A percentile compares a stretch with the other conserved stretches of the same genome.
Conservation (phyloP, 1,284 basidiomycete genomes). For the Sanguinoderma infundibulare region DNA sequence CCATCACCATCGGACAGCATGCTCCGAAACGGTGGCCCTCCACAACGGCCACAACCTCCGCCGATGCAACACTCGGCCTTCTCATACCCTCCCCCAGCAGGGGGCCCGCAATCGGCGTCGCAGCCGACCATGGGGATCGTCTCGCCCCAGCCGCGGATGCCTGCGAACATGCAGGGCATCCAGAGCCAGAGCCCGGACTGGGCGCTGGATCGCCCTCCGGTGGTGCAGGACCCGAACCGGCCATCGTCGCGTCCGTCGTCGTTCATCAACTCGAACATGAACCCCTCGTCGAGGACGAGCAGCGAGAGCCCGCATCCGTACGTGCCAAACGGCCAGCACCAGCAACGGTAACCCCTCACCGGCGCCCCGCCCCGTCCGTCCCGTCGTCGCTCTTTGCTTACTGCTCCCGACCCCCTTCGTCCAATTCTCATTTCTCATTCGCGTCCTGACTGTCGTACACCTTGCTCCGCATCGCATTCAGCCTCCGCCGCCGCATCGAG, state of each 20-base stretch:
- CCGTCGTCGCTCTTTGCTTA: neutral
- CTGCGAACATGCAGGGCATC: constrained; percentile 33
- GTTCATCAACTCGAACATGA: constrained; percentile 43
- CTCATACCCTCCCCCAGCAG: constrained; percentile 44
- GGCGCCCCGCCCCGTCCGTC: constrained; percentile 30
- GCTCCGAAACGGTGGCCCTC: constrained; percentile 44
- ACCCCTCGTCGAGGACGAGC: constrained; percentile 42
- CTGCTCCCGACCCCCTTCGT: neutral
- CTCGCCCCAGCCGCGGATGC: constrained; percentile 42
- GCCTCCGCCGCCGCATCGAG: constrained; percentile 2
- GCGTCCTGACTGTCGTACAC: neutral
- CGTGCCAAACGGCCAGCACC: constrained; percentile 48
- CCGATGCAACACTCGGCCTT: constrained; percentile 45
- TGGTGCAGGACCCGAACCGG: constrained; percentile 41
- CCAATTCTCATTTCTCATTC: neutral
- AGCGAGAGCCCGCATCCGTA: constrained; percentile 49
- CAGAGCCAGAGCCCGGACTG: constrained; percentile 56
- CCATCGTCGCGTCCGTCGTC: constrained; percentile 60
- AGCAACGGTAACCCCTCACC: constrained; percentile 53
- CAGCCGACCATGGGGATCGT: constrained; percentile 47
- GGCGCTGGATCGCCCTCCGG: constrained; percentile 49
- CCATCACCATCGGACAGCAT: constrained; percentile 43
- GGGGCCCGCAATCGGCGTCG: constrained; percentile 43
- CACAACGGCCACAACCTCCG: constrained; percentile 44
- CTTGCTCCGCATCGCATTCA: neutral